These are phyloP conservation scores for Pythium dissotocum DNA, from an alignment of 352 stramenopile genomes.

Conservation along the genomic window DNA sequence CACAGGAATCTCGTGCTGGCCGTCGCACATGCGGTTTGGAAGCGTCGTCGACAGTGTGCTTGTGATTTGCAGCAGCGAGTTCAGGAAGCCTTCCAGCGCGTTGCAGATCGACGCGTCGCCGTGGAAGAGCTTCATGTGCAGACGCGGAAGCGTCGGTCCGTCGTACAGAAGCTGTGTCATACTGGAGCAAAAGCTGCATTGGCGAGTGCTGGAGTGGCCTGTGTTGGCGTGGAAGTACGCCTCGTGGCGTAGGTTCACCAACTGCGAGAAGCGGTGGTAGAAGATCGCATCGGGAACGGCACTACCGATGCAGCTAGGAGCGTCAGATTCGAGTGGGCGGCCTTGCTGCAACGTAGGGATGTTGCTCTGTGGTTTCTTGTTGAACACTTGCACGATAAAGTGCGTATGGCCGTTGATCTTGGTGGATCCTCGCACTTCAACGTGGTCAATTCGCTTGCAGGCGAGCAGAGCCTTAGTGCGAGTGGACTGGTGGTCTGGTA, in stretches of 20 bases:
- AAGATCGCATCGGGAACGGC: slow-evolving; percentile 2
- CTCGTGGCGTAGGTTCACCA: slow-evolving; percentile 25
- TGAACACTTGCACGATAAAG: slow-evolving; percentile 56
- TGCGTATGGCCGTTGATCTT: slow-evolving; percentile 45
- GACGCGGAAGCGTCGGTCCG: slow-evolving; percentile 14
- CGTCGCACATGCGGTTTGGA: slow-evolving; percentile 8
- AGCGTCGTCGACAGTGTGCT: not conserved
- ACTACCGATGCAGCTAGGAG: no score
- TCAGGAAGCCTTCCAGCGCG: slow-evolving; percentile 18
- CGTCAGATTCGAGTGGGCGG: no score
- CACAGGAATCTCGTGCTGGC: slow-evolving; percentile 18
- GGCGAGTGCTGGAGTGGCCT: slow-evolving; percentile 3
- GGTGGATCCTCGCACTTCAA: slow-evolving; percentile 49
- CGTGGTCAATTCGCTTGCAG: slow-evolving; percentile 46
- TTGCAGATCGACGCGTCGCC: slow-evolving; percentile 4
- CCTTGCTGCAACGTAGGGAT: slow-evolving; percentile 24
- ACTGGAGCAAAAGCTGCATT: slow-evolving; percentile 10
- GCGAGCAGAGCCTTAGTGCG: slow-evolving; percentile 23
- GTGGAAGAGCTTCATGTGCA: slow-evolving; percentile 17
- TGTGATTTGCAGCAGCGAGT: slow-evolving; percentile 2
- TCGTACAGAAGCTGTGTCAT: slow-evolving; percentile 10
- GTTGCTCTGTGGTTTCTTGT: slow-evolving; percentile 25
- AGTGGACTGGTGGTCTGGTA: slow-evolving; percentile 9
- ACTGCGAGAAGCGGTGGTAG: slow-evolving; percentile 16
- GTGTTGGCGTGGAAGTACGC: slow-evolving; percentile 20